Evolutionary conservation across 495 filamentous ascomycete genomes (phyloP), one percentile per base, ranked within the genome.

Genomic region (Hyphodiscus hymeniophilus): DNA sequence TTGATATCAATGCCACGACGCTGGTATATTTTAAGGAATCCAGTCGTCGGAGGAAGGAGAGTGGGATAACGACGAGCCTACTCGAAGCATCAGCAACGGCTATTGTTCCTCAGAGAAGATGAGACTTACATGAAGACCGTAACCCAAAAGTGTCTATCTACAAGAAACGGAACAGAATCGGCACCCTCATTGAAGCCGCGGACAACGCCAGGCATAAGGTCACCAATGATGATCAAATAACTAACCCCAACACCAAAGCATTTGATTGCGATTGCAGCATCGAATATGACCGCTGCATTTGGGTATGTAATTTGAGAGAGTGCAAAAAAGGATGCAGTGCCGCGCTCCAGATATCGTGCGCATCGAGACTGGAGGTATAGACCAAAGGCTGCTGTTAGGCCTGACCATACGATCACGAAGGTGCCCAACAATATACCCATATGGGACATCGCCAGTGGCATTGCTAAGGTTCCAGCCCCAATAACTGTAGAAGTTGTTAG

Each of bases 1-100:
- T 97, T 0, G 91, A 90, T 21, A 95, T 71, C 47, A 98, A 71
- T 1, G 92, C 94, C 40, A 95, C 77, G 52, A 98, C 72, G 58
- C 89, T 95, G 5, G 94, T 98, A 57, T 98, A 98, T 68, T 97
- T 97, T 44, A 98, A 71, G 21, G 90, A 96, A 63, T 98, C 92
- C 22, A 98, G 69, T 15, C 87, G 79, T 47, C 88, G 83, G 7
- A 96, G 72, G 57, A 96, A 98, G 22, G 89, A 91, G 45, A 98
- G 66, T 10, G 92, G 92, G 52, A 97, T 96, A 47, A 98, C 84
- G 51, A 94, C 78, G 53, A 98, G 71, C 85, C 85, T 90, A 56
- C 28, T 10, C 42, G 10, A 11, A 17, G 32, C 33, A 20, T 57
- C 7, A 60, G 41, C 28, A 39, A 43, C 38, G 5, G 34, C 3